These are phyloP conservation scores for Lactarius tabidus DNA, from an alignment of 768 basidiomycete genomes.

Conservation along the genomic window DNA sequence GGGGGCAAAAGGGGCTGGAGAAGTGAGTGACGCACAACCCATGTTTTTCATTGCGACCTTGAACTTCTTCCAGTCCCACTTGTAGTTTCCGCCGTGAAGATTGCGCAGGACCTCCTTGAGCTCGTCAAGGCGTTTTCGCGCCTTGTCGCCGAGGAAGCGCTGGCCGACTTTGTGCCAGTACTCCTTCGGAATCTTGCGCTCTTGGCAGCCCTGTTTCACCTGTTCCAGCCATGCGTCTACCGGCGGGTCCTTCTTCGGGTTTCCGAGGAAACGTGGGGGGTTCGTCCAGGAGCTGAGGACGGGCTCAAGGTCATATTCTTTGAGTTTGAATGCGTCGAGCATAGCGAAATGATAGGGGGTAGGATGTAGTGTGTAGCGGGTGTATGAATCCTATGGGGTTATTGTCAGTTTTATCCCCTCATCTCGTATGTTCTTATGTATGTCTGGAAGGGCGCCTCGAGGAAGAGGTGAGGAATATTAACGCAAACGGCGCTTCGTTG, in stretches of 20 bases:
- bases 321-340: constrained; percentile 77
- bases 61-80: constrained; percentile 84
- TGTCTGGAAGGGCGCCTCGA: constrained; percentile 13
- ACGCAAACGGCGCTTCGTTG: constrained; percentile 1
- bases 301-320: constrained; percentile 70
- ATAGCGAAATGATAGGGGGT: constrained; percentile 29
- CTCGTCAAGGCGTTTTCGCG: constrained; percentile 63
- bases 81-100: constrained; percentile 71
- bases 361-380: not conserved
- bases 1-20: not conserved
- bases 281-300: constrained; percentile 61
- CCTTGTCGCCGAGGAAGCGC: constrained; percentile 67
- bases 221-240: constrained; percentile 71
- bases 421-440: constrained; percentile 11
- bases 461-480: constrained; percentile 14
- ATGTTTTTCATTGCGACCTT: constrained; percentile 74
- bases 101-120: constrained; percentile 69
- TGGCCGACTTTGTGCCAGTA: constrained; percentile 82
- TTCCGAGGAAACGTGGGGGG: constrained; percentile 63
- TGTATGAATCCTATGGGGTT: constrained; percentile 8
- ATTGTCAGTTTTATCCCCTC: constrained; percentile 1
- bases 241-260: constrained; percentile 60
- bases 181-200: constrained; percentile 70
- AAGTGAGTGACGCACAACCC: constrained; percentile 56
- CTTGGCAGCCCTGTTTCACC: constrained; percentile 67